A percentile compares a stretch with the other conserved stretches of the same genome.
These are phyloP conservation scores for Solanum bulbocastanum DNA, from an alignment of 257 asterid genomes.

Conservation along the genomic window DNA sequence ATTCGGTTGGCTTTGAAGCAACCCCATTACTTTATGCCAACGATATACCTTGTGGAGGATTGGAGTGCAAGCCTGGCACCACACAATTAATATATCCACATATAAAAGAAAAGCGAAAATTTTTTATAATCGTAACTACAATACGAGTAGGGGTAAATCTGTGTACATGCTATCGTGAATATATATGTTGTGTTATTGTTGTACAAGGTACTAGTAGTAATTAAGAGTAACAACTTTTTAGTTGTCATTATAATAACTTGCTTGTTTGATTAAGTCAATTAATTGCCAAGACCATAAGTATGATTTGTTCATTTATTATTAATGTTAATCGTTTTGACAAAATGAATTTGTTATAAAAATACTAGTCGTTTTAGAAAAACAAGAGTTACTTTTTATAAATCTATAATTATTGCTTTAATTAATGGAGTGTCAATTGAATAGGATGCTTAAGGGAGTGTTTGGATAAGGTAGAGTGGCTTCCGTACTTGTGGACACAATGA, in stretches of 20 bases:
- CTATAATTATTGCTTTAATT: background rate
- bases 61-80: constrained; percentile 99
- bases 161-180: background rate
- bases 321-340: background rate
- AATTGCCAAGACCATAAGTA: background rate
- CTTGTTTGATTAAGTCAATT: background rate
- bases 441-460: background rate
- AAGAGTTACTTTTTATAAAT: background rate
- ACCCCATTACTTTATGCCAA: constrained; percentile 56
- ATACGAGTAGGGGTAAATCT: background rate
- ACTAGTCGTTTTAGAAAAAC: background rate
- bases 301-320: background rate
- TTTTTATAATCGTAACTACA: background rate
- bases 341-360: background rate
- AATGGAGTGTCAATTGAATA: background rate
- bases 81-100: constrained; percentile 12
- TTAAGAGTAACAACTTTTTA: background rate
- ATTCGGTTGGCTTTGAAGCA: constrained; percentile 95
- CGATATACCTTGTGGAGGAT: constrained; percentile 80
- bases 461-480: background rate
- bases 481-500: background rate
- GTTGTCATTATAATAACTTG: background rate
- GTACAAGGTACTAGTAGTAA: background rate
- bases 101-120: background rate
- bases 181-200: background rate